A percentile compares a stretch with the other conserved stretches of the same genome.
These are phyloP conservation scores for Misopates orontium DNA, from an alignment of 257 asterid species.

Conservation along the genomic window DNA sequence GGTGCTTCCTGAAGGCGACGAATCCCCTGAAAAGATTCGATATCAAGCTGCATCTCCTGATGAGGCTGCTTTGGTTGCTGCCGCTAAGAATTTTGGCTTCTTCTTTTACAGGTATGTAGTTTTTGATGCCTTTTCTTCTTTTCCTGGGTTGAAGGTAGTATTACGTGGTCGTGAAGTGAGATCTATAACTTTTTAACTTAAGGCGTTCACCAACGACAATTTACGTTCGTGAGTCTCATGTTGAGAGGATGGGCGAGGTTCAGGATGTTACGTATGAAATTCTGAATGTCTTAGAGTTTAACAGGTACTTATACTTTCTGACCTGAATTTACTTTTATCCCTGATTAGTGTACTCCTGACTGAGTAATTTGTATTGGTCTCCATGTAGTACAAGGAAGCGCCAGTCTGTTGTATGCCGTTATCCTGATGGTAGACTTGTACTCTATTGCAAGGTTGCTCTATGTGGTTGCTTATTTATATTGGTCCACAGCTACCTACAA, in stretches of 20 bases:
- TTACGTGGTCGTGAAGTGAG: slow-evolving; percentile 12
- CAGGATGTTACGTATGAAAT: slow-evolving; percentile 96
- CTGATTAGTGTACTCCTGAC: slow-evolving; percentile 21
- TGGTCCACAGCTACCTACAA: slow-evolving; percentile 24
- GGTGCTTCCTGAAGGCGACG: slow-evolving; percentile 99
- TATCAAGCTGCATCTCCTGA: slow-evolving; percentile 99
- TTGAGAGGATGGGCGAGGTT: slow-evolving; percentile 82
- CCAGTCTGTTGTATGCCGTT: slow-evolving; percentile 98
- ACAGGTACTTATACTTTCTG: slow-evolving; percentile 62
- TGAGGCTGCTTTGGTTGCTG: slow-evolving; percentile 92
- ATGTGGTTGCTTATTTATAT: slow-evolving; percentile 16
- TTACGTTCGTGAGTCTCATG: slow-evolving; percentile 96
- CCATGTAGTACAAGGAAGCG: slow-evolving; percentile 96
- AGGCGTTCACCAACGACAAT: slow-evolving; percentile 97
- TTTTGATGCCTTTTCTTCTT: not conserved
- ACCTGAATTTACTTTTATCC: slow-evolving; percentile 22
- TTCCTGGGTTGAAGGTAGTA: not conserved
- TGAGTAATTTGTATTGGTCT: slow-evolving; percentile 29
- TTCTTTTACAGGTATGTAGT: slow-evolving; percentile 77
- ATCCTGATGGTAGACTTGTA: slow-evolving; percentile 97
- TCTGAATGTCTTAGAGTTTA: slow-evolving; percentile 95
- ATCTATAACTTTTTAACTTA: slow-evolving; percentile 23
- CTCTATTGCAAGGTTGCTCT: slow-evolving; percentile 92
- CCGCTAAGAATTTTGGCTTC: slow-evolving; percentile 98
- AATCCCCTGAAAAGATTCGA: slow-evolving; percentile 89